phyloP scores from a whole-genome alignment of 768 basidiomycete genomes.

The Collybia mongolica region DNA sequence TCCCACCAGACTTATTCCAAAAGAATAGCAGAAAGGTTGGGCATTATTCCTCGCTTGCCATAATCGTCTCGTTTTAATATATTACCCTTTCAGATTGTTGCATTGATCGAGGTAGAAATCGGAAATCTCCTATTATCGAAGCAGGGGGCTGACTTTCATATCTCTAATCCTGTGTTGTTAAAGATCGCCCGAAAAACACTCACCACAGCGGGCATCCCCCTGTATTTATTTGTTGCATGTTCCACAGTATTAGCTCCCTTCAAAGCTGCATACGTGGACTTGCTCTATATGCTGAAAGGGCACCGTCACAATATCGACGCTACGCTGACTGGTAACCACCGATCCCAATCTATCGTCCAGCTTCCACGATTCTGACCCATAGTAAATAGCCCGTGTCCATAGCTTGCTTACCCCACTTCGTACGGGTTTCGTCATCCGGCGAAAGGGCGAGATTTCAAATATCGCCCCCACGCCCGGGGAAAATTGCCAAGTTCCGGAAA shows the following conservation, averaged over 20 bases:
- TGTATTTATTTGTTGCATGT: slow-evolving; percentile 47
- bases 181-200: slow-evolving; percentile 51
- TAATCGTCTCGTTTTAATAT: slow-evolving; percentile 5
- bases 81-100: slow-evolving; percentile 38
- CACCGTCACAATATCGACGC: slow-evolving; percentile 30
- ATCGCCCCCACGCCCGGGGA: not conserved
- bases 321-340: slow-evolving; percentile 30
- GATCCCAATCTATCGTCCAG: slow-evolving; percentile 3
- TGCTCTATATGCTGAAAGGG: slow-evolving; percentile 40
- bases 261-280: slow-evolving; percentile 49
- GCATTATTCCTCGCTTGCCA: not conserved
- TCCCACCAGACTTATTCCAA: slow-evolving; percentile 21
- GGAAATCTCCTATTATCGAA: slow-evolving; percentile 1
- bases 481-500: not conserved
- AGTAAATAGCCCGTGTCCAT: slow-evolving; percentile 9
- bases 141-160: slow-evolving; percentile 9
- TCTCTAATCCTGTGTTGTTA: slow-evolving; percentile 2
- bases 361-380: not conserved
- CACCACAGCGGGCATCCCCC: slow-evolving; percentile 34
- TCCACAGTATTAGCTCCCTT: slow-evolving; percentile 32
- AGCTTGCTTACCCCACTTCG: slow-evolving; percentile 34
- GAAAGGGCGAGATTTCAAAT: slow-evolving; percentile 12
- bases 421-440: slow-evolving; percentile 22
- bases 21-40: slow-evolving; percentile 31
- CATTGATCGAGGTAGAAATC: slow-evolving; percentile 47